A percentile compares a stretch with the other conserved stretches of the same genome.
Conservation (phyloP, 495 filamentous ascomycete genomes). For the Physcia stellaris region DNA sequence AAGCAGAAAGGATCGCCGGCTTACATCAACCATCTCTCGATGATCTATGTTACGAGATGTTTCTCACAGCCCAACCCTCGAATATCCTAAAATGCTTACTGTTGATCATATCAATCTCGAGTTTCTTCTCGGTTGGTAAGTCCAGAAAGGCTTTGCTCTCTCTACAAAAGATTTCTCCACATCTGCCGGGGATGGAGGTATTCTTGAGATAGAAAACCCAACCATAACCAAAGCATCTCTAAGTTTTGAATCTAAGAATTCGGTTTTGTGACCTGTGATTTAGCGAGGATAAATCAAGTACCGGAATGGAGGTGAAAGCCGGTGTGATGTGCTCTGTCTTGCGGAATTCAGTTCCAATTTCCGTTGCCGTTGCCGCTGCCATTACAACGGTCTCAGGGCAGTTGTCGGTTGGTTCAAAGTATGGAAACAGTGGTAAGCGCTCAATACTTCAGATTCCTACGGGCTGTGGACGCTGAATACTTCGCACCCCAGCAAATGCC, state of each 20-base stretch:
- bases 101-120: slow-evolving; percentile 81
- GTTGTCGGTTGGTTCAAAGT: neutral
- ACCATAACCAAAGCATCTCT: slow-evolving; percentile 71
- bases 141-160: slow-evolving; percentile 63
- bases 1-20: slow-evolving; percentile 26
- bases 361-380: neutral
- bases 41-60: slow-evolving; percentile 26
- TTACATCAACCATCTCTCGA: slow-evolving; percentile 78
- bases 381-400: neutral
- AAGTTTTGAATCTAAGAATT: slow-evolving; percentile 52
- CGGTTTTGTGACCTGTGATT: slow-evolving; percentile 49
- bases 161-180: slow-evolving; percentile 47
- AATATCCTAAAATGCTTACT: slow-evolving; percentile 35
- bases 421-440: too few species aligned
- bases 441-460: too few species aligned
- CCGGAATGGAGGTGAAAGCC: slow-evolving; percentile 59
- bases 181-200: slow-evolving; percentile 50
- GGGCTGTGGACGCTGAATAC: too few species aligned
- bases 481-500: too few species aligned
- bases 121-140: slow-evolving; percentile 63
- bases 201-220: slow-evolving; percentile 84
- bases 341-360: too few species aligned
- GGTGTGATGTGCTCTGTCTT: neutral
- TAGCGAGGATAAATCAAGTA: slow-evolving; percentile 62
- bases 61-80: slow-evolving; percentile 26